Evolutionary conservation across 331 rosid species (phyloP).

Genomic region (Pyrus hybrid): DNA sequence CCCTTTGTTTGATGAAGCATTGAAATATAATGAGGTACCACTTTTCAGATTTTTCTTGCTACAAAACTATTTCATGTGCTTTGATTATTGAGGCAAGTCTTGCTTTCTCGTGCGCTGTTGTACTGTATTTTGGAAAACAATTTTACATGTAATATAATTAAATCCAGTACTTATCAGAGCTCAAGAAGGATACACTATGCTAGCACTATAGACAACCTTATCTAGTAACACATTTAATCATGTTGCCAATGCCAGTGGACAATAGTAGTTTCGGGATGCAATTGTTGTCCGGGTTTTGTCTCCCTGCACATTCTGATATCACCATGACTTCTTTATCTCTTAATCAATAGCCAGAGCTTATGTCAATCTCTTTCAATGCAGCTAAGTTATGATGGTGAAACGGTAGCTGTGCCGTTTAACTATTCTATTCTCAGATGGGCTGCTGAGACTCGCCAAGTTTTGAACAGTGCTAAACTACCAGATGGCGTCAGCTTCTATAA

Average conservation of each 20-base stretch:
- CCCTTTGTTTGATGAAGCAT: conserved; percentile 61
- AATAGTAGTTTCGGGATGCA: neutral
- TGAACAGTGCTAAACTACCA: conserved; percentile 53
- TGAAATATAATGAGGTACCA: conserved; percentile 65
- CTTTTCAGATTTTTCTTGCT: neutral
- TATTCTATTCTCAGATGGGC: conserved; percentile 62
- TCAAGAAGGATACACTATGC: neutral
- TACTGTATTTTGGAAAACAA: neutral
- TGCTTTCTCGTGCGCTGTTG: neutral
- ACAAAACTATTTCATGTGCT: neutral
- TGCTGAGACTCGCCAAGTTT: conserved; percentile 53
- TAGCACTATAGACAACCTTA: neutral
- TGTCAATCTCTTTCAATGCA: conserved; percentile 31
- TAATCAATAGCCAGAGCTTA: conserved; percentile 9
- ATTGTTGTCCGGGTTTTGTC: neutral
- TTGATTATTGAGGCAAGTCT: neutral
- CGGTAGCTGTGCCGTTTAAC: conserved; percentile 69
- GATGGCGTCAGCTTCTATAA: conserved; percentile 71
- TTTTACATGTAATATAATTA: neutral
- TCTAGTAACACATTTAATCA: neutral
- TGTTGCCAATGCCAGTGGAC: neutral
- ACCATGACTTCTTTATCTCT: neutral
- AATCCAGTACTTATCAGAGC: neutral
- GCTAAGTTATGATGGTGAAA: conserved; percentile 60
- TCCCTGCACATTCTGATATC: neutral